A percentile compares a stretch with the other conserved stretches of the same genome.
phyloP scores from a whole-genome alignment of 306 rosid genomes.

The Gastrolobium bilobum region DNA sequence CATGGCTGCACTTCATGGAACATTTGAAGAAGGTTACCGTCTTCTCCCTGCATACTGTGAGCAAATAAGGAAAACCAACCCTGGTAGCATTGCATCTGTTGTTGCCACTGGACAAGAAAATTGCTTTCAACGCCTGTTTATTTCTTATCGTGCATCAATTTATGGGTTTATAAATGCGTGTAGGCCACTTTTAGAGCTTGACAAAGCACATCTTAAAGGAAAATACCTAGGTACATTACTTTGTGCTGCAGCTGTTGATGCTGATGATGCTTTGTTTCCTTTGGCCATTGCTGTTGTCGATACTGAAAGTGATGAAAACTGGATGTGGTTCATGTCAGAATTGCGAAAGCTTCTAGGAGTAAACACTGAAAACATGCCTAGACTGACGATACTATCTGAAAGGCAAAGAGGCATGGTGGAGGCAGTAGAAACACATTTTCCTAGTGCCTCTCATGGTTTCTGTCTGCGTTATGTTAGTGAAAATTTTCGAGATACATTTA shows the following conservation, averaged over 20 bases:
- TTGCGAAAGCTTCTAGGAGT: constrained; percentile 95
- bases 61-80: constrained; percentile 88
- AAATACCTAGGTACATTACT: constrained; percentile 87
- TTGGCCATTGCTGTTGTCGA: constrained; percentile 94
- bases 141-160: constrained; percentile 91
- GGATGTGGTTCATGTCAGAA: constrained; percentile 99
- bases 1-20: constrained; percentile 99
- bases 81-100: constrained; percentile 96
- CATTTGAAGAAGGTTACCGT: constrained; percentile 94
- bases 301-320: constrained; percentile 88
- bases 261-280: constrained; percentile 90
- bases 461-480: constrained; percentile 92
- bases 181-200: constrained; percentile 96
- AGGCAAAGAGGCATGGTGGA: constrained; percentile 85
- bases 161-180: constrained; percentile 97
- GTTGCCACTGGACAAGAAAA: constrained; percentile 94
- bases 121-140: constrained; percentile 86
- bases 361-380: constrained; percentile 96
- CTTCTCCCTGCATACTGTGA: constrained; percentile 96
- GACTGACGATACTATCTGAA: constrained; percentile 91
- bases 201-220: constrained; percentile 91
- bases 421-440: constrained; percentile 96
- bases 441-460: constrained; percentile 91
- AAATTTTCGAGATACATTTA: constrained; percentile 93
- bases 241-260: constrained; percentile 95